A percentile compares a stretch with the other conserved stretches of the same genome.
phyloP scores from a whole-genome alignment of 2,329 filamentous ascomycete genomes.

The Clonostachys sp. region DNA sequence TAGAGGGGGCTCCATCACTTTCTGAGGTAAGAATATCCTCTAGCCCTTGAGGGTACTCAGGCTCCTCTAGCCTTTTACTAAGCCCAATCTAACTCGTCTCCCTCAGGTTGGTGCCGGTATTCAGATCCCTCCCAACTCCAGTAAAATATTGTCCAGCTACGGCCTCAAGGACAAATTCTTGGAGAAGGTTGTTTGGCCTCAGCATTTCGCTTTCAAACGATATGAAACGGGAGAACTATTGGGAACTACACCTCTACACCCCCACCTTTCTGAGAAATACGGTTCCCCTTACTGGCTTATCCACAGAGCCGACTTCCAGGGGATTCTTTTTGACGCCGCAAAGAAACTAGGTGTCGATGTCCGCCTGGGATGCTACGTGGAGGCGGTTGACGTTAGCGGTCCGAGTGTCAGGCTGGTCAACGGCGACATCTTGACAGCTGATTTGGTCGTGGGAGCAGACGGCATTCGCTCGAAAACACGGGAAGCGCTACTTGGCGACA shows the following conservation, averaged over 20 bases:
- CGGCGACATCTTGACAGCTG: constrained; percentile 3
- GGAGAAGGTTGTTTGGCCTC: constrained; percentile 2
- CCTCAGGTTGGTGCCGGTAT: constrained; percentile 6
- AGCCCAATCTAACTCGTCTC: not conserved
- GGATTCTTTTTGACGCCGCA: constrained; percentile 4
- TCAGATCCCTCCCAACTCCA: constrained; percentile 5
- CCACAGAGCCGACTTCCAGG: constrained; percentile 9
- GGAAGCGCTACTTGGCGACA: not conserved
- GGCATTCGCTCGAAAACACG: constrained; percentile 3
- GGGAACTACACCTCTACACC: constrained; percentile 3
- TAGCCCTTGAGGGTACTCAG: no score
- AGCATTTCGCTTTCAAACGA: constrained; percentile 2
- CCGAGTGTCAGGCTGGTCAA: not conserved
- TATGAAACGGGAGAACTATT: constrained; percentile 2
- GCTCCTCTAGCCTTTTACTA: no score
- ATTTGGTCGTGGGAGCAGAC: constrained; percentile 5
- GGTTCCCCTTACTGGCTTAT: constrained; percentile 6
- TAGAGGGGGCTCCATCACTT: constrained; percentile 3
- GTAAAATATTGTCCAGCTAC: not conserved
- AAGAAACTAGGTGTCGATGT: constrained; percentile 5
- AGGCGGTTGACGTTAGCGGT: not conserved
- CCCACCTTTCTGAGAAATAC: constrained; percentile 1
- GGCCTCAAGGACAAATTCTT: constrained; percentile 1
- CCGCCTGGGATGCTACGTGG: not conserved
- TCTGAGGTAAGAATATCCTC: no score